Percentiles rank a stretch among this genome's conserved stretches.
These are phyloP conservation scores for Botryotinia convoluta DNA, from an alignment of 2,329 filamentous ascomycete genomes.

Conservation along the genomic window DNA sequence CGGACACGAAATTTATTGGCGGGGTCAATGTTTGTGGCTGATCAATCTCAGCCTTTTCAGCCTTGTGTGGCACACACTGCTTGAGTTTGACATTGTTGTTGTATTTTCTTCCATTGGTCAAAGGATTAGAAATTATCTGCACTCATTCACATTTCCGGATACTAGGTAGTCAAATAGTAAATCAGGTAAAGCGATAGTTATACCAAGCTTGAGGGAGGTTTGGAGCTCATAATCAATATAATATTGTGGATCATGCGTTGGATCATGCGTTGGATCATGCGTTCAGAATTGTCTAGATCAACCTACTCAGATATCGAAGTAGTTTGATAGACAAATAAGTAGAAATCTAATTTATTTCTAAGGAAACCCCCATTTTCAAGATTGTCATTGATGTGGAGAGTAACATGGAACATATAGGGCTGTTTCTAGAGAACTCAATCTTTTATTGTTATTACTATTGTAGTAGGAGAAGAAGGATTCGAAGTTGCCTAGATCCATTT, in stretches of 20 bases:
- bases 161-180: no score
- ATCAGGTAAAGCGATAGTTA: neutral
- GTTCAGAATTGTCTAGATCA: neutral
- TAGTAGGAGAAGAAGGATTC: neutral
- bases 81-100: neutral
- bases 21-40: conserved; percentile 6
- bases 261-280: neutral
- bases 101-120: neutral
- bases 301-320: neutral
- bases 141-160: neutral
- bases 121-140: neutral
- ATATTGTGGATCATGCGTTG: neutral
- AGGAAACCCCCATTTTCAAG: neutral
- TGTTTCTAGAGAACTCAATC: neutral
- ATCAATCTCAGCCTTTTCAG: neutral
- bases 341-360: neutral
- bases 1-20: neutral
- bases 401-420: neutral
- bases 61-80: conserved; percentile 1
- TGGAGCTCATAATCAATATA: neutral
- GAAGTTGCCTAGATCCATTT: neutral
- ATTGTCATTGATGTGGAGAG: neutral
- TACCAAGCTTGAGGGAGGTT: neutral
- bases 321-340: neutral
- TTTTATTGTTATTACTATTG: neutral